These are phyloP conservation scores for Camelina neglecta DNA, from an alignment of 345 rosid genomes.

Conservation along the genomic window DNA sequence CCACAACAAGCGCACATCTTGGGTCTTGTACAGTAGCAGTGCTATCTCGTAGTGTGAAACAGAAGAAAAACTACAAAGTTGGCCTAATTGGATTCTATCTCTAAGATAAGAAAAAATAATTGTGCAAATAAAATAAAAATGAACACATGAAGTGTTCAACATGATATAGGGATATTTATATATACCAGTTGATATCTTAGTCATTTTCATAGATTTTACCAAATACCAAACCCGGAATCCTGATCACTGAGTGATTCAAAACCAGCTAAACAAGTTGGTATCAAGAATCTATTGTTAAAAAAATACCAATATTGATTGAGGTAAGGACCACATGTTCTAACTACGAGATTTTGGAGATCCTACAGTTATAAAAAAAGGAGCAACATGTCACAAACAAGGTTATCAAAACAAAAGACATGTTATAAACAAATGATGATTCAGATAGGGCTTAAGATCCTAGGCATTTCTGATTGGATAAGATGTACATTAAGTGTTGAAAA, in stretches of 20 bases:
- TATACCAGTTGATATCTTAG: slow-evolving; percentile 14
- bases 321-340: slow-evolving; percentile 29
- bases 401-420: slow-evolving; percentile 32
- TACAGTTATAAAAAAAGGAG: slow-evolving; percentile 21
- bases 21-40: slow-evolving; percentile 16
- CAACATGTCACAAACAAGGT: slow-evolving; percentile 35
- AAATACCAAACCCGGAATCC: slow-evolving; percentile 19
- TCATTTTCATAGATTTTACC: slow-evolving; percentile 23
- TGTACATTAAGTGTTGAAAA: slow-evolving; percentile 19
- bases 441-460: slow-evolving; percentile 37
- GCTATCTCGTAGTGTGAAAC: background rate
- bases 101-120: background rate
- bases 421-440: slow-evolving; percentile 21
- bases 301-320: background rate
- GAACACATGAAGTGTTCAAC: background rate
- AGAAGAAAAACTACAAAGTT: background rate
- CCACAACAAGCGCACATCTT: background rate
- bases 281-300: background rate
- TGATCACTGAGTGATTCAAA: slow-evolving; percentile 8
- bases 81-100: slow-evolving; percentile 3
- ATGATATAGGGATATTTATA: background rate
- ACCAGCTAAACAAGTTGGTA: slow-evolving; percentile 5
- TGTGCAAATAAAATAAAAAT: background rate
- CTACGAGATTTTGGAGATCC: slow-evolving; percentile 24
- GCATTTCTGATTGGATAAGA: slow-evolving; percentile 31